Conservation (phyloP, 805 yeast genomes). For the Hyphopichia homilentoma region DNA sequence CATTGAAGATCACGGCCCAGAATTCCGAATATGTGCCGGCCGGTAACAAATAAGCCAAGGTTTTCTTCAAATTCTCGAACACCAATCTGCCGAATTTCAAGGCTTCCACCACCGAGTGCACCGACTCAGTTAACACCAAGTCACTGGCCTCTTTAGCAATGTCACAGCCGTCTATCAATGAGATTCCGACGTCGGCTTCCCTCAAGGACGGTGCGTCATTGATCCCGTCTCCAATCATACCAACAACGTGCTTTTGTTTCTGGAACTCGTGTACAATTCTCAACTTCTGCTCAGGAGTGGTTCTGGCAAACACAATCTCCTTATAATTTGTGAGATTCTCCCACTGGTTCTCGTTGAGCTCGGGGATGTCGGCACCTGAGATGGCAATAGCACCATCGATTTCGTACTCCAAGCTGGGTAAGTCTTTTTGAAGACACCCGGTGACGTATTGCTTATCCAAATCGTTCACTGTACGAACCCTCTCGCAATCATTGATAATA, state of each 20-base stretch:
- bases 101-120: conserved; percentile 27
- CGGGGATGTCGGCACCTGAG: conserved; percentile 28
- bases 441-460: conserved; percentile 13
- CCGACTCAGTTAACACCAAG: conserved; percentile 23
- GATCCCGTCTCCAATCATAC: conserved; percentile 37
- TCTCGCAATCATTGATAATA: conserved; percentile 20
- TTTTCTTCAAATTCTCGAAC: conserved; percentile 46
- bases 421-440: conserved; percentile 4
- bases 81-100: conserved; percentile 43
- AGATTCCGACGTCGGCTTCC: conserved; percentile 31
- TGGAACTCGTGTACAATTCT: conserved; percentile 46
- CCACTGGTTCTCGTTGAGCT: conserved; percentile 40
- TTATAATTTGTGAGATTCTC: conserved; percentile 30
- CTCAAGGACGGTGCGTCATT: conserved; percentile 34
- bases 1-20: conserved; percentile 47
- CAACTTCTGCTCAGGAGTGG: conserved; percentile 51
- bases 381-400: conserved; percentile 26
- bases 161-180: conserved; percentile 22
- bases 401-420: conserved; percentile 4
- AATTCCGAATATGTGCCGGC: conserved; percentile 51
- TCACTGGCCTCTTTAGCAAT: conserved; percentile 38
- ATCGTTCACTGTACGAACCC: conserved; percentile 14
- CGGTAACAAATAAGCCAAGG: conserved; percentile 46
- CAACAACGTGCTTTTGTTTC: conserved; percentile 21
- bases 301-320: conserved; percentile 39